phyloP scores from a whole-genome alignment of 768 basidiomycete genomes.

The Russula foetens region DNA sequence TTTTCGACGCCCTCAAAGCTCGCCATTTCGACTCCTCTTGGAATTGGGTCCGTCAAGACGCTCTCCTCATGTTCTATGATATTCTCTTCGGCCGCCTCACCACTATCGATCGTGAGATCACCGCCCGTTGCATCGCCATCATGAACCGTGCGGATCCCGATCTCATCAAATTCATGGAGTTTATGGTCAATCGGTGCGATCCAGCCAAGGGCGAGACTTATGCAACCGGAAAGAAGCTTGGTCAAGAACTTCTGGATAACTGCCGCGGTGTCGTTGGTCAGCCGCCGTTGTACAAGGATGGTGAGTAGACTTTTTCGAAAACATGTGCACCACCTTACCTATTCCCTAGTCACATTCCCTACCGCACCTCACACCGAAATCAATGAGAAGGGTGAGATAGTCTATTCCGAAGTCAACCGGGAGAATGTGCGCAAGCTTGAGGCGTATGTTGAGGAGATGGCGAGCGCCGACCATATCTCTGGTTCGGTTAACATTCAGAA shows the following conservation, averaged over 20 bases:
- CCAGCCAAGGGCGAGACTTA: constrained; percentile 83
- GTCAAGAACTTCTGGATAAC: constrained; percentile 92
- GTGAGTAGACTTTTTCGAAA: constrained; percentile 37
- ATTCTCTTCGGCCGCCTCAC: constrained; percentile 94
- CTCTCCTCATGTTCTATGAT: constrained; percentile 94
- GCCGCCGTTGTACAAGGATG: constrained; percentile 93
- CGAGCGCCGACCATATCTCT: constrained; percentile 82
- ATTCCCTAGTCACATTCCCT: constrained; percentile 80
- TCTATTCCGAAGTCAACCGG: constrained; percentile 91
- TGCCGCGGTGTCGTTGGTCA: constrained; percentile 74
- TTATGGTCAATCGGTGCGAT: constrained; percentile 80
- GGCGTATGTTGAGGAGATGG: constrained; percentile 98
- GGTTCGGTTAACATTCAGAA: constrained; percentile 89
- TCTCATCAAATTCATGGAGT: constrained; percentile 92
- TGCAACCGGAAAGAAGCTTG: constrained; percentile 93
- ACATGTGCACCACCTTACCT: not conserved
- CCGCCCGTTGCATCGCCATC: constrained; percentile 93
- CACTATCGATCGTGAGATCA: constrained; percentile 92
- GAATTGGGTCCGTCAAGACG: constrained; percentile 99
- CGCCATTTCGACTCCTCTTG: constrained; percentile 98
- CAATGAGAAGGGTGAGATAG: constrained; percentile 87
- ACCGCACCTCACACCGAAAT: constrained; percentile 96
- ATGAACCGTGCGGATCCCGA: constrained; percentile 96
- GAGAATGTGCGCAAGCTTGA: constrained; percentile 96
- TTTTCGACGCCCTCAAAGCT: constrained; percentile 92